Percentiles rank a stretch among this genome's conserved stretches.
These are phyloP conservation scores for Nothomitra cinnamomea DNA, from an alignment of 2,329 filamentous ascomycete genomes.

Conservation along the genomic window DNA sequence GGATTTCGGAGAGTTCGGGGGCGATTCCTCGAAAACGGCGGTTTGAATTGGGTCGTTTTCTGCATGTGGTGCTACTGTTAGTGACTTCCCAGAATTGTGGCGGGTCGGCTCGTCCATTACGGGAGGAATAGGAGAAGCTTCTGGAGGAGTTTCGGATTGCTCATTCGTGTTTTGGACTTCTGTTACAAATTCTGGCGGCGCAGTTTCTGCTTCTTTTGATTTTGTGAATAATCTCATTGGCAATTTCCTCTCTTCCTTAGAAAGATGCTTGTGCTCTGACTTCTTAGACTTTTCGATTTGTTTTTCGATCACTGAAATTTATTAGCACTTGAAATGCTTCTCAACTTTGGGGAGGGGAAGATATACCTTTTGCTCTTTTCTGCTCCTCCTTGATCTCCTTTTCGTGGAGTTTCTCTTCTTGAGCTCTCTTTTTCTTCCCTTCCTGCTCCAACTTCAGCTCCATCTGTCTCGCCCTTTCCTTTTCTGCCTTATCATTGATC, in stretches of 20 bases:
- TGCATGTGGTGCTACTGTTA: neutral
- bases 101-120: no score
- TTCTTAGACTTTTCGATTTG: constrained; percentile 37
- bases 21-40: neutral
- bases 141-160: neutral
- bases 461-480: constrained; percentile 48
- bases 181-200: neutral
- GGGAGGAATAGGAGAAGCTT: no score
- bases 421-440: constrained; percentile 42
- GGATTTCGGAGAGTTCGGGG: constrained; percentile 10
- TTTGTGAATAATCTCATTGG: constrained; percentile 21
- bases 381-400: constrained; percentile 20
- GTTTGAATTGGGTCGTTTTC: neutral
- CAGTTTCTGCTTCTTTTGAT: constrained; percentile 8
- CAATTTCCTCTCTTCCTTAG: constrained; percentile 37
- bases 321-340: constrained; percentile 14
- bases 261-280: constrained; percentile 33
- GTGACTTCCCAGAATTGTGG: no score
- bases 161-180: neutral
- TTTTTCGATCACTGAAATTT: constrained; percentile 19
- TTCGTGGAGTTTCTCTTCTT: constrained; percentile 25
- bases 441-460: constrained; percentile 47
- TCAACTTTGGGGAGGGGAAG: constrained; percentile 7
- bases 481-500: constrained; percentile 62
- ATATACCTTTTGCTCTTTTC: constrained; percentile 31